phyloP scores from a whole-genome alignment of 2,329 filamentous ascomycete genomes.

The Xylariaceae sp. region DNA sequence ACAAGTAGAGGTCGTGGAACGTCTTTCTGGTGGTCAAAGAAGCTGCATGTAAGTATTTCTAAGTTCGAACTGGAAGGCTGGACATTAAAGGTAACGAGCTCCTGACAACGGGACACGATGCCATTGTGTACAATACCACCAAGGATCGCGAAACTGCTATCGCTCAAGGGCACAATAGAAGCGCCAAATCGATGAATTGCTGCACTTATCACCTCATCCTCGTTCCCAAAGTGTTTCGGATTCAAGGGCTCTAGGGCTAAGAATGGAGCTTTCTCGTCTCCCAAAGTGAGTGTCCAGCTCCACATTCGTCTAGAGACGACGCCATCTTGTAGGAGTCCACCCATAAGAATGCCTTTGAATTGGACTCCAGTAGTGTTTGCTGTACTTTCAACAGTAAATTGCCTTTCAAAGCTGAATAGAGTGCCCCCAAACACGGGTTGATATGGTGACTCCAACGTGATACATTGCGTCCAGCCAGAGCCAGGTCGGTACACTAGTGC shows the following conservation, averaged over 20 bases:
- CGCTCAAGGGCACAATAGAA: slow-evolving; percentile 29
- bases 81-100: slow-evolving; percentile 46
- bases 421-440: slow-evolving; percentile 42
- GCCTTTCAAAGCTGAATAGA: slow-evolving; percentile 31
- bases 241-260: slow-evolving; percentile 8
- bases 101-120: slow-evolving; percentile 44
- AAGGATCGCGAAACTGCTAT: slow-evolving; percentile 32
- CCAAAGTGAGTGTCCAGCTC: slow-evolving; percentile 53
- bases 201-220: slow-evolving; percentile 3
- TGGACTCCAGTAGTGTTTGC: slow-evolving; percentile 19
- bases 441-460: slow-evolving; percentile 31
- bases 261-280: slow-evolving; percentile 31
- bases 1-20: slow-evolving; percentile 61
- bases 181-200: slow-evolving; percentile 42
- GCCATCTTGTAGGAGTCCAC: slow-evolving; percentile 66
- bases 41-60: slow-evolving; percentile 23
- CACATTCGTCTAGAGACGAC: slow-evolving; percentile 59
- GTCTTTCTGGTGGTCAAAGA: not conserved
- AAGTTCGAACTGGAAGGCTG: slow-evolving; percentile 28
- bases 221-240: not conserved
- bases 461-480: slow-evolving; percentile 46
- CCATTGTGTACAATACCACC: slow-evolving; percentile 42
- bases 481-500: slow-evolving; percentile 51
- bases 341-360: slow-evolving; percentile 61
- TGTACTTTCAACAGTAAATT: slow-evolving; percentile 17